These are phyloP conservation scores for Biscogniauxia marginata DNA, from an alignment of 2,329 filamentous ascomycete species.

Conservation along the genomic window DNA sequence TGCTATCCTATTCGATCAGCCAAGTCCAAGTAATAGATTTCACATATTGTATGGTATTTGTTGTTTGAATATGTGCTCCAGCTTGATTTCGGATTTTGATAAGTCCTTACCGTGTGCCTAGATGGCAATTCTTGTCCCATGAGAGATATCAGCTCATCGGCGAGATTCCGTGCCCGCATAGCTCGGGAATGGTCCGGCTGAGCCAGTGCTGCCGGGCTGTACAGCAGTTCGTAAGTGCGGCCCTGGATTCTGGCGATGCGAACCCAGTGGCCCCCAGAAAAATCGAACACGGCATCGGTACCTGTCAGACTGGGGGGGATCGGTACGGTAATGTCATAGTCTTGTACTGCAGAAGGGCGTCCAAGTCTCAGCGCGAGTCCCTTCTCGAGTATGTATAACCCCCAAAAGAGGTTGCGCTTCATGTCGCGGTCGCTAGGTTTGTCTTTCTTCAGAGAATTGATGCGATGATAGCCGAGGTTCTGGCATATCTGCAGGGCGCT, in stretches of 20 bases:
- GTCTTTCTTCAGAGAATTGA: conserved; percentile 34
- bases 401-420: conserved; percentile 45
- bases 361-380: conserved; percentile 59
- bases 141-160: conserved; percentile 33
- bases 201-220: conserved; percentile 48
- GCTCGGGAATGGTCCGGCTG: conserved; percentile 40
- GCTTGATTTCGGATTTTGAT: no score
- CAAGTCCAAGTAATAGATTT: no score
- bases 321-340: conserved; percentile 57
- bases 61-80: no score
- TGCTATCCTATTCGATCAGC: no score
- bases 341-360: conserved; percentile 55
- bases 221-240: conserved; percentile 57
- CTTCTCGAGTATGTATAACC: conserved; percentile 56
- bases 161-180: conserved; percentile 39
- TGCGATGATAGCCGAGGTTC: conserved; percentile 60
- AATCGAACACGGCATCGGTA: no score
- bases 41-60: no score
- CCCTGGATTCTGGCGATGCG: conserved; percentile 56
- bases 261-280: conserved; percentile 43
- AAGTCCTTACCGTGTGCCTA: no score
- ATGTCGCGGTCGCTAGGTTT: conserved; percentile 24
- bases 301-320: conserved; percentile 28
- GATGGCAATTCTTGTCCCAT: conserved; percentile 17
- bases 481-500: conserved; percentile 60